These are phyloP conservation scores for Boletus rufocinnamomeus DNA, from an alignment of 768 basidiomycete species.

Conservation along the genomic window DNA sequence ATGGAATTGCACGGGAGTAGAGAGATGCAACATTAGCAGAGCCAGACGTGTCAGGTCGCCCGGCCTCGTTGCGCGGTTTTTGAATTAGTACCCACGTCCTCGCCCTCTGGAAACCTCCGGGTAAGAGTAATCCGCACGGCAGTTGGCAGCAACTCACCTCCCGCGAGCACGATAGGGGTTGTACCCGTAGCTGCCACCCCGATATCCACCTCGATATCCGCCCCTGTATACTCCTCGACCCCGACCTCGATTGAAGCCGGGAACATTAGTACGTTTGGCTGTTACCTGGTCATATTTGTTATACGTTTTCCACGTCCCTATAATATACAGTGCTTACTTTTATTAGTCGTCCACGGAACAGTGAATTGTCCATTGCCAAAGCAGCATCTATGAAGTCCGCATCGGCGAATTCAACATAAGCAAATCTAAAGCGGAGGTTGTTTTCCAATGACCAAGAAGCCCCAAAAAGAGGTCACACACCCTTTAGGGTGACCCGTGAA, in stretches of 20 bases:
- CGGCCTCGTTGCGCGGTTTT: constrained; percentile 24
- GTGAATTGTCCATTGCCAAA: constrained; percentile 90
- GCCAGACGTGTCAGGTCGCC: constrained; percentile 16
- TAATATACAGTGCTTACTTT: constrained; percentile 55
- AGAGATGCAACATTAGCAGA: constrained; percentile 10
- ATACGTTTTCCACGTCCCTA: constrained; percentile 1
- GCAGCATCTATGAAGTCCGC: constrained; percentile 89
- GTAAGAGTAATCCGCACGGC: constrained; percentile 16
- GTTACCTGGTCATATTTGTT: constrained; percentile 65
- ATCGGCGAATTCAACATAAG: constrained; percentile 98
- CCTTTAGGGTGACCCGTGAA: constrained; percentile 99
- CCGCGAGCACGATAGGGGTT: constrained; percentile 66
- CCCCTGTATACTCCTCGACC: constrained; percentile 71
- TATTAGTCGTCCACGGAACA: constrained; percentile 91
- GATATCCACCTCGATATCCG: constrained; percentile 60
- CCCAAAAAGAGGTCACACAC: constrained; percentile 42
- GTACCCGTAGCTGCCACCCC: constrained; percentile 55
- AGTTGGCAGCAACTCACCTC: constrained; percentile 51
- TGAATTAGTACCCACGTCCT: constrained; percentile 63
- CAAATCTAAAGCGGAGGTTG: constrained; percentile 62
- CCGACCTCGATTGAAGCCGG: constrained; percentile 84
- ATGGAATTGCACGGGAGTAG: constrained; percentile 12
- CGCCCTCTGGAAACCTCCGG: constrained; percentile 51
- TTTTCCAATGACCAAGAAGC: constrained; percentile 9
- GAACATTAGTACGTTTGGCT: constrained; percentile 93